Evolutionary conservation across 2,329 filamentous ascomycete species (phyloP).

Genomic region (Eutypa lata): DNA sequence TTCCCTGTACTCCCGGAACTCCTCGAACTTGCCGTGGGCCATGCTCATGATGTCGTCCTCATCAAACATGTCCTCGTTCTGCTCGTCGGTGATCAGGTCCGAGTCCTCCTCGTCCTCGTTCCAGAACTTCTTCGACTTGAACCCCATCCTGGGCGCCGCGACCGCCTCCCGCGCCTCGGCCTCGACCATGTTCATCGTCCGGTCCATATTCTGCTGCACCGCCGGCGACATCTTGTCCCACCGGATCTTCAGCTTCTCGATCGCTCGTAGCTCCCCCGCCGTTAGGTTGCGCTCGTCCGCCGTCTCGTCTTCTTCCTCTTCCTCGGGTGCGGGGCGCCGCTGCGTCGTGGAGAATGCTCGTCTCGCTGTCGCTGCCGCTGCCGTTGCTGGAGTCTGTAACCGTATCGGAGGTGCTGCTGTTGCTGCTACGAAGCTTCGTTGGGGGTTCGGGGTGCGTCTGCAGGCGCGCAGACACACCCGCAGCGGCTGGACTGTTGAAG

Average conservation of each 20-base stretch:
- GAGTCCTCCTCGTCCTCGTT: constrained; percentile 24
- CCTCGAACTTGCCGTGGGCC: constrained; percentile 82
- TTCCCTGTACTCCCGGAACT: constrained; percentile 83
- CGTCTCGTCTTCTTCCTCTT: constrained; percentile 10
- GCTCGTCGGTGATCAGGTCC: constrained; percentile 23
- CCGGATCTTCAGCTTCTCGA: not conserved
- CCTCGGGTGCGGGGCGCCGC: constrained; percentile 10
- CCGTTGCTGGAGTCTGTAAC: constrained; percentile 16
- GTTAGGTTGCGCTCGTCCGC: not conserved
- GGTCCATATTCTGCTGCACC: constrained; percentile 19
- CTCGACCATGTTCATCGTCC: constrained; percentile 27
- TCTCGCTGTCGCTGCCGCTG: constrained; percentile 19
- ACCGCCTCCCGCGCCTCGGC: constrained; percentile 30
- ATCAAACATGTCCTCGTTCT: constrained; percentile 55
- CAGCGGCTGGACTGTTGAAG: constrained; percentile 37
- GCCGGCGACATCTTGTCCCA: not conserved
- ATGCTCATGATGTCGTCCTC: constrained; percentile 81
- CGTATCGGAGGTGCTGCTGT: not conserved
- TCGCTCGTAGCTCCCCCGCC: not conserved
- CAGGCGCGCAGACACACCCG: constrained; percentile 36
- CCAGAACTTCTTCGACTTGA: constrained; percentile 19
- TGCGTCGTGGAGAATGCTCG: constrained; percentile 27
- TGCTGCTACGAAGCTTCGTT: constrained; percentile 7
- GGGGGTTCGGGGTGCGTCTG: constrained; percentile 20
- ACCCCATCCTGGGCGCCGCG: constrained; percentile 4